phyloP scores from a whole-genome alignment of 176 grass and related monocot species.

The Hsuehochloa calcarea region DNA sequence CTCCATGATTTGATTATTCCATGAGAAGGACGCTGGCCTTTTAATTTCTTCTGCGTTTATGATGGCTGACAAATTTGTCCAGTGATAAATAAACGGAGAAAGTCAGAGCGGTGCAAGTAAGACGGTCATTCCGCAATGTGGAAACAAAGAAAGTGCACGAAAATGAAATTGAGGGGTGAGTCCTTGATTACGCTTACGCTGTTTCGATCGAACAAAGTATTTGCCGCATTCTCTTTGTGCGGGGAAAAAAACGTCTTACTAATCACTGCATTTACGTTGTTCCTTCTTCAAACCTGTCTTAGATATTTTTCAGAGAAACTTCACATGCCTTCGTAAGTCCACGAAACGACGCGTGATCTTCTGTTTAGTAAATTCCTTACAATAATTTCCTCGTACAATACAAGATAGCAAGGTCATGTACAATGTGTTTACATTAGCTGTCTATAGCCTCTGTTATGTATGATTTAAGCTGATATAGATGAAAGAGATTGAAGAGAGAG shows the following conservation, averaged over 20 bases:
- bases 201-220: background rate
- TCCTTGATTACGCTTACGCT: no score
- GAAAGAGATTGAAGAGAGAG: no score
- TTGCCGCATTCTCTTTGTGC: background rate
- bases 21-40: background rate
- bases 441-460: no score
- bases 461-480: no score
- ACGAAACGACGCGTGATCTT: background rate
- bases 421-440: no score
- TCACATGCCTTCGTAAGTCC: background rate
- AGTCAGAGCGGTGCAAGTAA: background rate
- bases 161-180: no score
- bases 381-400: no score
- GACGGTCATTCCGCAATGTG: background rate
- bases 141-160: background rate
- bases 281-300: background rate
- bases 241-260: background rate
- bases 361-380: background rate
- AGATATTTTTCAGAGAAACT: background rate
- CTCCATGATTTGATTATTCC: background rate
- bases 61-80: background rate
- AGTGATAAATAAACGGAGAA: background rate
- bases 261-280: background rate
- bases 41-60: background rate
- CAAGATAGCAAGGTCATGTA: no score